A percentile compares a stretch with the other conserved stretches of the same genome.
These are phyloP conservation scores for Solanum medicagineum DNA, from an alignment of 257 asterid genomes.

Conservation along the genomic window DNA sequence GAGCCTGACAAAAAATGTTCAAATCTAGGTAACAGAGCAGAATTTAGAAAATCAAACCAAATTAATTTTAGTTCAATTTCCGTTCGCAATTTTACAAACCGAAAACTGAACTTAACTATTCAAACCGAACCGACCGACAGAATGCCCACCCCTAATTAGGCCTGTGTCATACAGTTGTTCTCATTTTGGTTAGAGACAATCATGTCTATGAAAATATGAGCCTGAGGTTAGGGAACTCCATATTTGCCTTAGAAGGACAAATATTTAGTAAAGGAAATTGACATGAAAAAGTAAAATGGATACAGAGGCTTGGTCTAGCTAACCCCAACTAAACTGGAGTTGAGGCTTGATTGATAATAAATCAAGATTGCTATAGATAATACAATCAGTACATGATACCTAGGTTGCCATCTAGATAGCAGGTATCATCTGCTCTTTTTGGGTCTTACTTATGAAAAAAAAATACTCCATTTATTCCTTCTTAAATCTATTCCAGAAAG, in stretches of 20 bases:
- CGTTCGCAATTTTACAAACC: not conserved
- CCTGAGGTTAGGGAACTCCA: not conserved
- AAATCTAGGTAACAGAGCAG: not conserved
- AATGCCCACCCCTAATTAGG: not conserved
- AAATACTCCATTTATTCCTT: not conserved
- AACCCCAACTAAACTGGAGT: not conserved
- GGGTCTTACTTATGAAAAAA: not conserved
- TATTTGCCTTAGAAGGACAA: not conserved
- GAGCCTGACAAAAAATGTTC: not conserved
- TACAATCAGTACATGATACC: not conserved
- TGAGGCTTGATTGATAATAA: not conserved
- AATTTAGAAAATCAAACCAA: not conserved
- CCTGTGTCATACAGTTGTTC: not conserved
- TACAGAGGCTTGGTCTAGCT: not conserved
- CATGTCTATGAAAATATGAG: not conserved
- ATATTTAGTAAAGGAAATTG: not conserved
- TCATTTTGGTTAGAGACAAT: not conserved
- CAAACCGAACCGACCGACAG: not conserved
- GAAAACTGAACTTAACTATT: not conserved
- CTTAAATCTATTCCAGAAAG: not conserved
- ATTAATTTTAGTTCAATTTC: not conserved
- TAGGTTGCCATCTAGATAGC: not conserved
- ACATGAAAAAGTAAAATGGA: not conserved
- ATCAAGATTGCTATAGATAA: not conserved
- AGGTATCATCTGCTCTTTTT: not conserved